phyloP scores from a whole-genome alignment of 495 filamentous ascomycete species.

The Aspergillus nidulans region DNA sequence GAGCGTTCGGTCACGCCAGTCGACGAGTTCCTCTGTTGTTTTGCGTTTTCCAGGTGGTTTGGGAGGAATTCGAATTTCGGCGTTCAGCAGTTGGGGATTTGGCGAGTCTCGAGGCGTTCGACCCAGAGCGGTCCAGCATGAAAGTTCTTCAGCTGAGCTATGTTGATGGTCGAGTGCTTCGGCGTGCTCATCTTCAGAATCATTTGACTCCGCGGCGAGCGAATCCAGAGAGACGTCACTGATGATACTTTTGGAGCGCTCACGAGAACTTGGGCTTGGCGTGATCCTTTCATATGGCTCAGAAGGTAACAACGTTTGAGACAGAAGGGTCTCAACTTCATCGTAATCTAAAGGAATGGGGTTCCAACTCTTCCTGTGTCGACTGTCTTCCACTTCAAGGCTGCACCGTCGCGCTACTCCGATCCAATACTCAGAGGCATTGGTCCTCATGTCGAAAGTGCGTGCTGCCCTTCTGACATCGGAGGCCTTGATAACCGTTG shows the following conservation, averaged over 20 bases:
- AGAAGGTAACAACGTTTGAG: conserved; percentile 9
- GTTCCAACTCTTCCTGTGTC: conserved; percentile 26
- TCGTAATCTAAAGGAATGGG: conserved; percentile 42
- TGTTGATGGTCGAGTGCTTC: conserved; percentile 49
- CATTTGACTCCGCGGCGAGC: conserved; percentile 6
- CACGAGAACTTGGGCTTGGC: background rate
- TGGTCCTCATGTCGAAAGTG: conserved; percentile 36
- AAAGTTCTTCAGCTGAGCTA: conserved; percentile 51
- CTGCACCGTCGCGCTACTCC: conserved; percentile 53
- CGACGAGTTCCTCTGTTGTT: conserved; percentile 26
- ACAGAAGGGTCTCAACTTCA: conserved; percentile 51
- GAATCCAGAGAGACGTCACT: conserved; percentile 4
- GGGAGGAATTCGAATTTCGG: conserved; percentile 12
- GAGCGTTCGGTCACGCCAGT: conserved; percentile 45
- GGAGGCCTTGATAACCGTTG: conserved; percentile 40
- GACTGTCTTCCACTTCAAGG: conserved; percentile 50
- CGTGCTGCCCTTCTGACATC: conserved; percentile 67
- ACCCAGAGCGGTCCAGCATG: conserved; percentile 51
- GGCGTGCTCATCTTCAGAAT: conserved; percentile 46
- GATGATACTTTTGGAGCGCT: conserved; percentile 2
- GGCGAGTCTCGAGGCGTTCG: conserved; percentile 18
- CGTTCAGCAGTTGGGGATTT: conserved; percentile 1
- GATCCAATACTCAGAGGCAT: conserved; percentile 53
- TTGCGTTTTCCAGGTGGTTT: conserved; percentile 25
- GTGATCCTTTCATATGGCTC: background rate